These are phyloP conservation scores for Microsporum canis DNA, from an alignment of 2,329 filamentous ascomycete genomes.

Conservation along the genomic window DNA sequence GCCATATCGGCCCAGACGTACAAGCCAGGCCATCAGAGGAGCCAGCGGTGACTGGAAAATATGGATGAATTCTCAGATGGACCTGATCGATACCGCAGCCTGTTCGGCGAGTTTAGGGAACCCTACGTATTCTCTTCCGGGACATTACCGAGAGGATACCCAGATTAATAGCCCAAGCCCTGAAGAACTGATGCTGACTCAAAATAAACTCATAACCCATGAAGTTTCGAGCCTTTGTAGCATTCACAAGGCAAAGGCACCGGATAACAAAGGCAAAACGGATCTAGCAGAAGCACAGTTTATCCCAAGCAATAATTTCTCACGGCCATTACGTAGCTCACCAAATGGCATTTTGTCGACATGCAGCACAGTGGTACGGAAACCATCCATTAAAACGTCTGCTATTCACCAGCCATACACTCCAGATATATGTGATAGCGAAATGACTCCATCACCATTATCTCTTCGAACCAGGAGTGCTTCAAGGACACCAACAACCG, in stretches of 20 bases:
- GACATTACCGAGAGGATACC: constrained; percentile 23
- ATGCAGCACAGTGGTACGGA: constrained; percentile 10
- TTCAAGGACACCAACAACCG: constrained; percentile 9
- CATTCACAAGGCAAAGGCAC: not conserved
- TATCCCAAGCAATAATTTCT: constrained; percentile 15
- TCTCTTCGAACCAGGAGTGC: constrained; percentile 4
- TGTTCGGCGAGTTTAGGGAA: not conserved
- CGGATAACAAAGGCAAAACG: not conserved
- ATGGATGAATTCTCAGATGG: constrained; percentile 20
- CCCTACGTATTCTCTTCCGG: not conserved
- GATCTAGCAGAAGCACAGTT: constrained; percentile 10
- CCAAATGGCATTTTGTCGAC: constrained; percentile 11
- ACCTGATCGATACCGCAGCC: constrained; percentile 10
- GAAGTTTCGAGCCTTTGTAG: not conserved
- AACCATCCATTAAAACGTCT: constrained; percentile 8
- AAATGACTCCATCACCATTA: not conserved
- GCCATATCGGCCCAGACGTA: constrained; percentile 5
- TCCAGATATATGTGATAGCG: not conserved
- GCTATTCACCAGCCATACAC: constrained; percentile 6
- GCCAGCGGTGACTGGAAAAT: constrained; percentile 17
- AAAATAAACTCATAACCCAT: not conserved
- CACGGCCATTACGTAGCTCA: constrained; percentile 13
- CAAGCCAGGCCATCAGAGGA: constrained; percentile 1
- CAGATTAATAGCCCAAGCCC: constrained; percentile 15
- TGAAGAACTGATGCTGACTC: not conserved